A percentile compares a stretch with the other conserved stretches of the same genome.
Evolutionary conservation across 768 basidiomycete genomes (phyloP).

Genomic region (Chalciporus chontae): DNA sequence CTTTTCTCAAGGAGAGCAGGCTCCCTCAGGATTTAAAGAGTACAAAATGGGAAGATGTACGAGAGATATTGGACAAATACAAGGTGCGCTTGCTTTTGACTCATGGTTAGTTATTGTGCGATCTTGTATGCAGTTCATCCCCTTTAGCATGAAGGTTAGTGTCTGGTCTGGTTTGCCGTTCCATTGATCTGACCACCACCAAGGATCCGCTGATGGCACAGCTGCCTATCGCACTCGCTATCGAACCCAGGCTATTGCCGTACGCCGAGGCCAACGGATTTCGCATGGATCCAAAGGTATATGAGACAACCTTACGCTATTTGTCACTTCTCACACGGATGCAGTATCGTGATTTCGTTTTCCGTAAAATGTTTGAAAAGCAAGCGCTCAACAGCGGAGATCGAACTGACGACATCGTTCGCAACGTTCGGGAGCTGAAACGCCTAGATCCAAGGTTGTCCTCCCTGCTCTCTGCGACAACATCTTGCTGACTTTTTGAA

Average conservation of each 20-base stretch:
- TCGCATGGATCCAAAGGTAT: slow-evolving; percentile 72
- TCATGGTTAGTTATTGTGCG: slow-evolving; percentile 6
- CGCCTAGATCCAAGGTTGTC: slow-evolving; percentile 64
- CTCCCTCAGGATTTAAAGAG: slow-evolving; percentile 56
- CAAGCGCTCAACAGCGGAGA: slow-evolving; percentile 44
- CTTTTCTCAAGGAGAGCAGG: slow-evolving; percentile 68
- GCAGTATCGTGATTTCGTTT: slow-evolving; percentile 83
- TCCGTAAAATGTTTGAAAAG: slow-evolving; percentile 81
- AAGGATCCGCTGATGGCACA: slow-evolving; percentile 78
- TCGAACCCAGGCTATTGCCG: slow-evolving; percentile 73
- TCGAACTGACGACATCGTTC: slow-evolving; percentile 58
- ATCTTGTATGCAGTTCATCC: slow-evolving; percentile 58
- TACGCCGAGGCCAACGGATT: slow-evolving; percentile 73
- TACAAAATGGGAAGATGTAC: slow-evolving; percentile 61
- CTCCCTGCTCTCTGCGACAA: background rate
- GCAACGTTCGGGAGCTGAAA: slow-evolving; percentile 69
- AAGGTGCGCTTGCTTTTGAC: slow-evolving; percentile 40
- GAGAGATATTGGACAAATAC: slow-evolving; percentile 65
- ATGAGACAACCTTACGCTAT: slow-evolving; percentile 2
- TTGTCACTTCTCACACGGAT: slow-evolving; percentile 10
- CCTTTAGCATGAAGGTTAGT: slow-evolving; percentile 65
- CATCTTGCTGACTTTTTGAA: slow-evolving; percentile 4
- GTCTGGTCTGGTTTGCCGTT: background rate
- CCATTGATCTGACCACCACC: slow-evolving; percentile 5
- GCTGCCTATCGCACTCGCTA: slow-evolving; percentile 71